Evolutionary conservation across 148 eudicot genomes (phyloP).

Genomic region (Amaranthus palmeri): DNA sequence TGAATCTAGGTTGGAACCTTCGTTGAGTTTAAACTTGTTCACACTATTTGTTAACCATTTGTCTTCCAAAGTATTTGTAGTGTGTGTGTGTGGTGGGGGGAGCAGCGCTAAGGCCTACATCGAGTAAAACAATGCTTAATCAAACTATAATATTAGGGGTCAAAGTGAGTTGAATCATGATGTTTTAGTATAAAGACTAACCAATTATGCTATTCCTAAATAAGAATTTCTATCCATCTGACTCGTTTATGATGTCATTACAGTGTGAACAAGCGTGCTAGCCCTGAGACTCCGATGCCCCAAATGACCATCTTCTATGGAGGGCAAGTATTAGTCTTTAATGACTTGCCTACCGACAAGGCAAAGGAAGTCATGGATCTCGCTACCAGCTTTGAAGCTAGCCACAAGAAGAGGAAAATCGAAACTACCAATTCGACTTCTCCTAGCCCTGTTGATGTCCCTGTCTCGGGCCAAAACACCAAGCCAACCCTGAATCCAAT

Average conservation of each 20-base stretch:
- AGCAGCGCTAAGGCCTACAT: no score
- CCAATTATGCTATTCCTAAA: background rate
- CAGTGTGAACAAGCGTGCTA: constrained; percentile 37
- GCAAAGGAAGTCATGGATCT: constrained; percentile 72
- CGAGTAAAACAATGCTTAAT: no score
- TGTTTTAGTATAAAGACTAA: background rate
- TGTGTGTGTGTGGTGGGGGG: no score
- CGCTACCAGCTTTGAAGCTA: constrained; percentile 40
- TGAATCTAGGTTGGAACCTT: background rate
- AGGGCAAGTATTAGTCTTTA: constrained; percentile 72
- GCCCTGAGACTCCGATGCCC: constrained; percentile 41
- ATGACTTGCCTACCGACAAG: constrained; percentile 67
- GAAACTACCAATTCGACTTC: constrained; percentile 21
- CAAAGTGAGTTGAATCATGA: background rate
- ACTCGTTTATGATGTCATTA: constrained; percentile 14
- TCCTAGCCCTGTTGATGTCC: constrained; percentile 13
- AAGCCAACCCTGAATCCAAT: background rate
- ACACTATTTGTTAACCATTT: background rate
- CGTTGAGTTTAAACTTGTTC: background rate
- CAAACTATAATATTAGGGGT: background rate
- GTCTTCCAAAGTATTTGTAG: no score
- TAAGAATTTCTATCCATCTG: background rate
- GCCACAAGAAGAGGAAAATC: constrained; percentile 23
- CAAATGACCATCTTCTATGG: constrained; percentile 88
- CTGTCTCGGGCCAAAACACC: background rate